These are phyloP conservation scores for Panicum virgatum DNA, from an alignment of 202 grass and related monocot genomes.

Conservation along the genomic window DNA sequence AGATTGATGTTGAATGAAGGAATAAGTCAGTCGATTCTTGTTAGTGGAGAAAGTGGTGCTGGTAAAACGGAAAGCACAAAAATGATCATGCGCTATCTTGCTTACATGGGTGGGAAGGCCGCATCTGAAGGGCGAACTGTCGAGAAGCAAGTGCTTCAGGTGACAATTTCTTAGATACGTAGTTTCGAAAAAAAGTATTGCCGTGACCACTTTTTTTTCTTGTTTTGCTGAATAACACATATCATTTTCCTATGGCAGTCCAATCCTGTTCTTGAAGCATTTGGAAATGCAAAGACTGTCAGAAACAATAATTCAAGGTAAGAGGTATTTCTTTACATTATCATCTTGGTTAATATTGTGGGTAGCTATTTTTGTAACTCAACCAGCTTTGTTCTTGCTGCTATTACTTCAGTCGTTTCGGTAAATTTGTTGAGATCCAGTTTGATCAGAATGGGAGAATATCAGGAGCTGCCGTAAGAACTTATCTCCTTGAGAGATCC, in stretches of 20 bases:
- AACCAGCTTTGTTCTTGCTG: constrained; percentile 36
- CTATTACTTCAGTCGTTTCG: constrained; percentile 66
- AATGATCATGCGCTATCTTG: constrained; percentile 97
- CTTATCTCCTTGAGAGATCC: constrained; percentile 88
- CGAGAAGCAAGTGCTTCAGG: constrained; percentile 92
- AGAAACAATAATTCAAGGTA: constrained; percentile 99
- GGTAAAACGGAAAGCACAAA: constrained; percentile 97
- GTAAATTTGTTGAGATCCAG: constrained; percentile 96
- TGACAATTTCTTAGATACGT: constrained; percentile 41
- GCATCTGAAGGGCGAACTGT: constrained; percentile 71
- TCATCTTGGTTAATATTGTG: constrained; percentile 22
- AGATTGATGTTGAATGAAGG: constrained; percentile 85
- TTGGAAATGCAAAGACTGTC: constrained; percentile 99
- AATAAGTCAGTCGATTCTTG: constrained; percentile 75
- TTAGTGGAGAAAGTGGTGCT: constrained; percentile 94
- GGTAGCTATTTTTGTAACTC: constrained; percentile 26
- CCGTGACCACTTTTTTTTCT: constrained; percentile 10
- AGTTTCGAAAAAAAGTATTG: constrained; percentile 18
- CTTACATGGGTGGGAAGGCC: constrained; percentile 84
- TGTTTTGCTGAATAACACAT: constrained; percentile 30
- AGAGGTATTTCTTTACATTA: constrained; percentile 33
- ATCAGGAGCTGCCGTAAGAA: constrained; percentile 85
- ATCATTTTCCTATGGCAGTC: constrained; percentile 60
- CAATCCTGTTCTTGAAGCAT: constrained; percentile 99
- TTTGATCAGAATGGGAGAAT: constrained; percentile 85